Evolutionary conservation across 2,329 filamentous ascomycete species (phyloP), one percentile per base, ranked within the genome.

Genomic region (Hymenoscyphus fructigenus): DNA sequence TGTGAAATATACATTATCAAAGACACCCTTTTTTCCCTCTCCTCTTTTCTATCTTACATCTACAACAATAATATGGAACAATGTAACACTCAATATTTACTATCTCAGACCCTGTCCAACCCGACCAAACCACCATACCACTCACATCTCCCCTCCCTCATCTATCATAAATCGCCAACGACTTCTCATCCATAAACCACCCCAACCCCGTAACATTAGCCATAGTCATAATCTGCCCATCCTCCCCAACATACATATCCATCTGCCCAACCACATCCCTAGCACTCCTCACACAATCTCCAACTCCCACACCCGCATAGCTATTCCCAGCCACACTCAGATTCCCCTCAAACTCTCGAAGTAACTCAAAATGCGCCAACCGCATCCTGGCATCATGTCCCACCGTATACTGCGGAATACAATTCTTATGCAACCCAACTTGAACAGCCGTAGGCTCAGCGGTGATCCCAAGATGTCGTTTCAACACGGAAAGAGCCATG

Each of bases 321-420:
- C 82, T 84, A 62, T 79, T 81, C 2, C 84, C 84, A 1, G 81
- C 82, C 1, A 79, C 76, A 1, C 69, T 69, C 15, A 79, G 32
- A 57, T 70, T 73, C 9, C 76, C 76, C 10, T 66, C 66, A 65
- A 76, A 78, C 5, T 61, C 67, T 15, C 62, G 65, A 56, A 69
- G 66, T 26, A 78, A 57, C 55, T 76, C 74, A 14, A 59, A 44
- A 67, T 76, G 70, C 10, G 73, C 75, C 29, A 65, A 65, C n/a
- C 63, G 66, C 68, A 77, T 66, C 17, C 71, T 64, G 3, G 56
- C 10, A 2, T 70, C 62, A 60, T 98, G 94, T 41, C 92, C 92
- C 1, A 97, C 88, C 0, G 83, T 85, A 76, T 96, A 96, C 78
- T 99, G 95, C 12, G 95, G 94, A 69, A 99, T 95, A 75, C 93